Percentiles rank a stretch among this genome's conserved stretches.
Conservation (phyloP, 148 eudicot species). For the Nyssa sinensis region DNA sequence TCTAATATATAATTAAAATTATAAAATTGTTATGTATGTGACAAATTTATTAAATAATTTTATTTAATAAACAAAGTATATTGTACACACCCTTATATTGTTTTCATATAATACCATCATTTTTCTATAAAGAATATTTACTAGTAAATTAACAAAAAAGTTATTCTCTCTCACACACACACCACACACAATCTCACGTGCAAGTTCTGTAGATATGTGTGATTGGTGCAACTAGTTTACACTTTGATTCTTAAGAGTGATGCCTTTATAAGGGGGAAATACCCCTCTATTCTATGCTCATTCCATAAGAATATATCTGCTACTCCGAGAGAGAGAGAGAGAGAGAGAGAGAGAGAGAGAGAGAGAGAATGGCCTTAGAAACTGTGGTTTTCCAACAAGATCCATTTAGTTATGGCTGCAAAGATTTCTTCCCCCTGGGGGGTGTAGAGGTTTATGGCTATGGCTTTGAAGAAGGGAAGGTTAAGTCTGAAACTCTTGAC, state of each 20-base stretch:
- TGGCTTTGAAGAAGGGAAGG: slow-evolving; percentile 13
- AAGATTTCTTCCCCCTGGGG: slow-evolving; percentile 13
- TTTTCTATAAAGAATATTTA: background rate
- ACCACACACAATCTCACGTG: slow-evolving; percentile 5
- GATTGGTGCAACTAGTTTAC: background rate
- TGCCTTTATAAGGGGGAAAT: background rate
- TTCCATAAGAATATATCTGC: too few species aligned
- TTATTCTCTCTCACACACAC: background rate
- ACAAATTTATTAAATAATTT: too few species aligned
- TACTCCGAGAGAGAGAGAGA: too few species aligned
- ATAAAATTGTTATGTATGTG: too few species aligned
- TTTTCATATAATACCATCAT: slow-evolving; percentile 9
- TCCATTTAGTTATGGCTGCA: slow-evolving; percentile 20
- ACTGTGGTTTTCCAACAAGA: slow-evolving; percentile 37
- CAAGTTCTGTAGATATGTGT: background rate
- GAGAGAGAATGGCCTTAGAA: slow-evolving; percentile 38
- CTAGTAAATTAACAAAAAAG: background rate
- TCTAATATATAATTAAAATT: too few species aligned
- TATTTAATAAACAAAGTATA: background rate
- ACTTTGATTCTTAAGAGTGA: background rate
- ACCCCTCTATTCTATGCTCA: background rate
- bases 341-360: background rate
- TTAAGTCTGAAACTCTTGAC: background rate
- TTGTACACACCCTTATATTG: background rate
- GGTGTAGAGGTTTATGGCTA: background rate